Evolutionary conservation across 148 eudicot genomes (phyloP), one percentile per base, ranked within the genome.

Genomic region (Rhododendron vialii): DNA sequence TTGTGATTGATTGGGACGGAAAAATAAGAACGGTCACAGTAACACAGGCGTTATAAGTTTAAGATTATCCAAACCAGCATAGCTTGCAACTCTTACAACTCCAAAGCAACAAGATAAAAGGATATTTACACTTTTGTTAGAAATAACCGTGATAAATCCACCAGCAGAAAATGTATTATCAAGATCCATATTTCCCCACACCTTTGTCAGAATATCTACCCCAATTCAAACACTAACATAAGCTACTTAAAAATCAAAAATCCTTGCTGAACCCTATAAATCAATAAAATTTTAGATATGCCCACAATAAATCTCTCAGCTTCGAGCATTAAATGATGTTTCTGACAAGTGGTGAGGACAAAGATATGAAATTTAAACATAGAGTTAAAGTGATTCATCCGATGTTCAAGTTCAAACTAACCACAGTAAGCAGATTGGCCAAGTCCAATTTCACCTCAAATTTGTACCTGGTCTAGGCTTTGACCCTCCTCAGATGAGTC

Each of bases 381-480:
- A 61, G 26, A 43, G 18, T 30, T n/a, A 17, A n/a, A 24, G 28
- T 67, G 59, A 67, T 83, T 61, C 84, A 82, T 24, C 73, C 51
- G 6, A 36, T 38, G 74, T 61, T 61, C 22, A 41, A 51, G 53
- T 41, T 77, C 41, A 33, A 48, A 80, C 82, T 15, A 80, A 33
- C 35, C 38, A 69, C 26, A 85, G 61, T 7, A 33, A 69, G 5
- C 14, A 24, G 55, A 69, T 83, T 45, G 48, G 75, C 78, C 67
- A 10, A 22, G 43, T 38, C 28, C 53, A 45, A 53, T 41, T 38
- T 85, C 55, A 26, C 84, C n/a, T 61, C 73, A 30, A 80, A 79
- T 22, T 83, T 38, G n/a, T 92, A 93, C 95, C 95, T 93, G 95
- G 83, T 93, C 95, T 78, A 92, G 61, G 61, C 61, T 55, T 55